Base-by-base conservation (phyloP, 345 rosid genomes). In the Acer yangbiense region DNA sequence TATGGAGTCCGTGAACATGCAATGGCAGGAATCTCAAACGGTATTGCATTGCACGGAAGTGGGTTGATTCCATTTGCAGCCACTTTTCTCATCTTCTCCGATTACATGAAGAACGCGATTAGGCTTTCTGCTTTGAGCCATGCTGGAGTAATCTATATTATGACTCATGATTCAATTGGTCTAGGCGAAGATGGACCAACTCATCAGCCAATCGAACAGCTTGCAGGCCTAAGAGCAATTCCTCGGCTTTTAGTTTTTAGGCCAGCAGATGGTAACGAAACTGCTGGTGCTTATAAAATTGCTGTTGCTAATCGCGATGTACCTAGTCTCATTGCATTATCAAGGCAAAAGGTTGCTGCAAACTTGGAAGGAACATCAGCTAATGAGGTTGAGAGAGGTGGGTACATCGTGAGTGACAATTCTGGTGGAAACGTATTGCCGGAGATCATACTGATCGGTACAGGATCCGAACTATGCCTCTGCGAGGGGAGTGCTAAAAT, bases 111-210 rank as follows among this genome's bases (percentile, higher is more conserved):
- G 70, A 75, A 75, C 29, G 4, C 85, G 3, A 79, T 82, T 25
- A 72, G 82, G 13, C 79, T 83, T 25, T 84, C 85, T 75, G 87
- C 87, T 68, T 61, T 86, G 20, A 71, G 85, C 67, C 79, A 79
- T 3, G 85, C 87, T 2, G 80, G 87, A 78, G 85, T 83, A 8
- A 75, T 86, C 73, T 82, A 79, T 10, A 23, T 79, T 48, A 69
- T 86, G 85, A 83, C 87, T 18, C 85, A 86, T 17, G 87, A 86
- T 39, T 86, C 82, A 12, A 82, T 83, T 7, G 87, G 87, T 67
- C 80, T 82, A 2, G 85, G 89, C 21, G 87, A 86, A 79, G 85
- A 86, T 69, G 87, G 85, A 12, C 89, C 84, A 7, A 86, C 85
- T 48, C 85, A 86, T 62, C 87, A 86, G 80, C 85, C 85, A 11